Percentiles rank a stretch among this genome's conserved stretches.
These are phyloP conservation scores for Lactarius quietus DNA, from an alignment of 768 basidiomycete species.

Conservation along the genomic window DNA sequence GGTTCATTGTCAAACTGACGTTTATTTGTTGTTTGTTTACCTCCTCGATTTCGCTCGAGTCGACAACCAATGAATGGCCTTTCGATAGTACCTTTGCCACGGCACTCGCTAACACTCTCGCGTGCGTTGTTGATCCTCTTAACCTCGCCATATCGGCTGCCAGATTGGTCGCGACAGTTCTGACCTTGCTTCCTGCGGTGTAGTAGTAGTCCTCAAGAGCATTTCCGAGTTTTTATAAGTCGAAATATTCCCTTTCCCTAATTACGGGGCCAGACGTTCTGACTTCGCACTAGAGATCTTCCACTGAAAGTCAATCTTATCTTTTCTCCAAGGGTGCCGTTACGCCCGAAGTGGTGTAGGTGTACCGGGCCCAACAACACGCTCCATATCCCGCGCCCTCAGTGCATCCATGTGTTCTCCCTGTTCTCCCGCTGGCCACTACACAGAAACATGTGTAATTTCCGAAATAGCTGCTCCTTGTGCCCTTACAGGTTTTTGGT, in stretches of 20 bases:
- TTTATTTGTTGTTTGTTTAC: too few species aligned
- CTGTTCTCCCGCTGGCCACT: not conserved
- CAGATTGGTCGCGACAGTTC: too few species aligned
- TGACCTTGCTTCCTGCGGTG: too few species aligned
- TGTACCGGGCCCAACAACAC: not conserved
- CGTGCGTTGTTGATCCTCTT: too few species aligned
- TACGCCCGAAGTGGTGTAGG: not conserved
- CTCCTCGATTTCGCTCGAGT: too few species aligned
- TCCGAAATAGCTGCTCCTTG: not conserved
- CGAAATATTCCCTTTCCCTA: not conserved
- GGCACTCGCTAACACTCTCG: too few species aligned
- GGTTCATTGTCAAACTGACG: too few species aligned
- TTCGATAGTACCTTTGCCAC: too few species aligned
- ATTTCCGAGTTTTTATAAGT: too few species aligned
- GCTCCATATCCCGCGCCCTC: not conserved
- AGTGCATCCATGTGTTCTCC: not conserved
- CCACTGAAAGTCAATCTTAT: not conserved
- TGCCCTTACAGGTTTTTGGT: not conserved
- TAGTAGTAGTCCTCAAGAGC: too few species aligned
- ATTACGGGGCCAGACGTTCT: not conserved
- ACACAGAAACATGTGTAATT: not conserved
- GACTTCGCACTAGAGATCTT: not conserved
- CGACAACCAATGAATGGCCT: too few species aligned
- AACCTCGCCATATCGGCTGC: too few species aligned
- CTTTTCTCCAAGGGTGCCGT: not conserved